Conservation (phyloP, 306 rosid genomes). For the Canavalia gladiata region DNA sequence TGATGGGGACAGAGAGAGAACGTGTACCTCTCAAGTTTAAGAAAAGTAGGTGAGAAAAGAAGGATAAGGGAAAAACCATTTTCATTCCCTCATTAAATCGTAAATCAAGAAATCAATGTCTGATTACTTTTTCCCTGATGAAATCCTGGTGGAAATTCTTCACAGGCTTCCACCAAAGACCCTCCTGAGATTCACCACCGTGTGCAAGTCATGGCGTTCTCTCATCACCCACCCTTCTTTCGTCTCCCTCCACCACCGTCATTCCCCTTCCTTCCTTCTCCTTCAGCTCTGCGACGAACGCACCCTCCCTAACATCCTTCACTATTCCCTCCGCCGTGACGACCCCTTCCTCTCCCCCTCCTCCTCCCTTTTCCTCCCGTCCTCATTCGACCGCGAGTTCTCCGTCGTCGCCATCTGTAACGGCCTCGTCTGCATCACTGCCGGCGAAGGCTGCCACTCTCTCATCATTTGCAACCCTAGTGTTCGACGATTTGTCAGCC, state of each 20-base stretch:
- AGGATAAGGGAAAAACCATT: not conserved
- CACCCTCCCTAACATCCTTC: not conserved
- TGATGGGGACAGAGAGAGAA: too few relatives aligned
- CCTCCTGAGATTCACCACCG: conserved; percentile 28
- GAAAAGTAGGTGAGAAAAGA: too few relatives aligned
- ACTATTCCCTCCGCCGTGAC: conserved; percentile 18
- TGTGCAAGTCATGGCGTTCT: conserved; percentile 45
- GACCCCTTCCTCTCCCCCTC: not conserved
- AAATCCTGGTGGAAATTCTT: conserved; percentile 18
- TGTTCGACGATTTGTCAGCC: conserved; percentile 32
- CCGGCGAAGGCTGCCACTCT: not conserved
- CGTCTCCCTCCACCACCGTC: conserved; percentile 34
- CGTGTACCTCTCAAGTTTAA: too few relatives aligned
- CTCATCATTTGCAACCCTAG: conserved; percentile 45
- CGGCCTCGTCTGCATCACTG: conserved; percentile 41
- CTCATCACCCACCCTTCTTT: conserved; percentile 33
- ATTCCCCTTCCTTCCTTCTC: conserved; percentile 20
- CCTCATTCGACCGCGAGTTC: not conserved
- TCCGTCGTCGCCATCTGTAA: conserved; percentile 33
- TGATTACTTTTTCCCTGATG: not conserved
- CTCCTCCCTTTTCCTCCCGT: conserved; percentile 31
- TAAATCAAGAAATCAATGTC: conserved; percentile 10
- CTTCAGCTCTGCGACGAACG: conserved; percentile 15
- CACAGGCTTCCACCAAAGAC: conserved; percentile 17
- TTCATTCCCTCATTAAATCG: not conserved